A percentile compares a stretch with the other conserved stretches of the same genome.
phyloP scores from a whole-genome alignment of 345 rosid genomes.

The Citrus hindsii region DNA sequence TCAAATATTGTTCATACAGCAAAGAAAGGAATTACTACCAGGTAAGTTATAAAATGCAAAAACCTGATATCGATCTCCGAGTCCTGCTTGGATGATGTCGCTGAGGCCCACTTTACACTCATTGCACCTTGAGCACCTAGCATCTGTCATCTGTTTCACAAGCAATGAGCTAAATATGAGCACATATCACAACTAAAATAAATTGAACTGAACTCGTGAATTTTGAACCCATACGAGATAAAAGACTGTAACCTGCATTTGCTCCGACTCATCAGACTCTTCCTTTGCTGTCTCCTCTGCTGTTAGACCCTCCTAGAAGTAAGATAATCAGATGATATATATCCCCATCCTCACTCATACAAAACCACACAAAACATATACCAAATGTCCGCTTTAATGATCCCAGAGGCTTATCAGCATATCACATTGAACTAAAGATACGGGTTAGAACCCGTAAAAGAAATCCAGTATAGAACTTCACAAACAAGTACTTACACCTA shows the following conservation, averaged over 20 bases:
- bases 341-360: neutral
- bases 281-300: constrained; percentile 71
- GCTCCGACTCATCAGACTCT: constrained; percentile 80
- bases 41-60: neutral
- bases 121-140: constrained; percentile 71
- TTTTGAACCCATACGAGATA: neutral
- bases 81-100: constrained; percentile 98
- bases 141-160: constrained; percentile 4
- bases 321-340: neutral
- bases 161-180: too few relatives aligned
- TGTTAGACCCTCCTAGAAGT: constrained; percentile 78
- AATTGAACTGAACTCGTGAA: neutral
- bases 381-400: neutral
- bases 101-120: constrained; percentile 67
- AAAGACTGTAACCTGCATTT: constrained; percentile 60
- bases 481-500: neutral
- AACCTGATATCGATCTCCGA: constrained; percentile 92
- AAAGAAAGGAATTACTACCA: neutral
- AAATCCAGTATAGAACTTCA: neutral
- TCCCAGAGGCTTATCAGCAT: neutral
- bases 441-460: neutral
- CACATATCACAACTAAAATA: neutral
- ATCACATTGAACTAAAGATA: neutral
- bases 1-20: neutral
- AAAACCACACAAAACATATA: neutral